Base-by-base conservation (phyloP, 1,284 basidiomycete genomes). In the Melampsora medusae region DNA sequence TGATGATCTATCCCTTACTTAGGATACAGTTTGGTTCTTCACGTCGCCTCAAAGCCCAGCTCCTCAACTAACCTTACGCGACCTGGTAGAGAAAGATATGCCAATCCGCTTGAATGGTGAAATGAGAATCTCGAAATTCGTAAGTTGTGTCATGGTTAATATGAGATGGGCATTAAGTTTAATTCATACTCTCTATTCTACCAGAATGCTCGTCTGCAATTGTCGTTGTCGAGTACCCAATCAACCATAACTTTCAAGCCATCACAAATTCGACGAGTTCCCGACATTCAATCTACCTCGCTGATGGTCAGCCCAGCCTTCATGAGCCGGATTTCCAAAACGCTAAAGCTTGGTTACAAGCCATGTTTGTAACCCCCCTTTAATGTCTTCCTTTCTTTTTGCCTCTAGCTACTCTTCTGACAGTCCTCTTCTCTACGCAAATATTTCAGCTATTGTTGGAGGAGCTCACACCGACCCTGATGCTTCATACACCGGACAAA, bases 41-140 rank as follows among this genome's bases (percentile, higher is more conserved):
- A 25, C 69, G 16, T 71, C 69, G 19, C 69, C 69, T 14, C 33
- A 62, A 61, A 28, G 14, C 4, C 35, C 17, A 6, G n/a, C 59
- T 17, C 25, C 31, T 31, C 60, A 12, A 19, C 56, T 71, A 1
- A 35, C 48, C 33, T 12, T 64, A 48, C 31, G 38, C 2, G 28
- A 71, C 49, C 49, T 71, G 69, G 64, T 71, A 28, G 19, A 71
- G 9, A 61, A 71, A 35, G 59, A 71, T 62, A n/a, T 71, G 19
- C 69, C 69, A 33, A 31, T 71, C 17, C 42, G 50, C 6, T 46
- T 71, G 46, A 71, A 71, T 38, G 42, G 1, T 16, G 49, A 0
- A n/a, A 71, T 71, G 69, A 64, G 64, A 53, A 61, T 71, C 17
- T 71, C 69, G 35, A 71, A 71, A 35, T 71, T 71, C 31, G 69